Percentiles rank a stretch among this genome's conserved stretches.
Evolutionary conservation across 1,284 basidiomycete species (phyloP).

Genomic region (Grifola frondosa): DNA sequence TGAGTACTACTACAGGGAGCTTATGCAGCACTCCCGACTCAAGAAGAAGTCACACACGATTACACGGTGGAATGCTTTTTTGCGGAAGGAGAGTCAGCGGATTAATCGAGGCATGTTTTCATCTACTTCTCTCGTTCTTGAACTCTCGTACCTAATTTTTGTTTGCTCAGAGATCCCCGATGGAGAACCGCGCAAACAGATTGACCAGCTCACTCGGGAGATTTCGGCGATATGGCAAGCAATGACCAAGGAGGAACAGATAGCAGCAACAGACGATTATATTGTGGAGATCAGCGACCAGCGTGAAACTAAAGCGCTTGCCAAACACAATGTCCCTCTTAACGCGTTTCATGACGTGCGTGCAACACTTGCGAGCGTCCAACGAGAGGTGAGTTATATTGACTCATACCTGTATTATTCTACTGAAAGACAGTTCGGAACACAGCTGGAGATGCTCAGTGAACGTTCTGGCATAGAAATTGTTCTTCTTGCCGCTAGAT

Average conservation of each 20-base stretch:
- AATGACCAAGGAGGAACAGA: conserved; percentile 3
- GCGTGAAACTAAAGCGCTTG: not conserved
- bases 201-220: not conserved
- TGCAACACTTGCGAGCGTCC: conserved; percentile 1
- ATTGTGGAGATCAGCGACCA: conserved; percentile 4
- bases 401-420: not conserved
- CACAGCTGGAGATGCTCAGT: conserved; percentile 9
- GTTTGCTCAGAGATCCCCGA: not conserved
- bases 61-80: conserved; percentile 6
- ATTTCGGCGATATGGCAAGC: conserved; percentile 3
- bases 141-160: not conserved
- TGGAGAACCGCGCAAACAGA: not conserved
- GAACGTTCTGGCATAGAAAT: conserved; percentile 16
- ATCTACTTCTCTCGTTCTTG: no score
- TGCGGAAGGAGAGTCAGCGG: not conserved
- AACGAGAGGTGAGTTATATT: conserved; percentile 4
- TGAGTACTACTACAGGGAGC: conserved; percentile 1
- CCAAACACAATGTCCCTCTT: conserved; percentile 5
- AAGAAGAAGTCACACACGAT: not conserved
- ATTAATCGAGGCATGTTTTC: no score
- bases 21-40: conserved; percentile 1
- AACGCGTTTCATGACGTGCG: conserved; percentile 13
- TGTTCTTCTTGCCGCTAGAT: conserved; percentile 7
- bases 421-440: no score
- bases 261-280: not conserved